Base-by-base conservation (phyloP, 2,329 filamentous ascomycete genomes). In the Malbranchea cinnamomea region DNA sequence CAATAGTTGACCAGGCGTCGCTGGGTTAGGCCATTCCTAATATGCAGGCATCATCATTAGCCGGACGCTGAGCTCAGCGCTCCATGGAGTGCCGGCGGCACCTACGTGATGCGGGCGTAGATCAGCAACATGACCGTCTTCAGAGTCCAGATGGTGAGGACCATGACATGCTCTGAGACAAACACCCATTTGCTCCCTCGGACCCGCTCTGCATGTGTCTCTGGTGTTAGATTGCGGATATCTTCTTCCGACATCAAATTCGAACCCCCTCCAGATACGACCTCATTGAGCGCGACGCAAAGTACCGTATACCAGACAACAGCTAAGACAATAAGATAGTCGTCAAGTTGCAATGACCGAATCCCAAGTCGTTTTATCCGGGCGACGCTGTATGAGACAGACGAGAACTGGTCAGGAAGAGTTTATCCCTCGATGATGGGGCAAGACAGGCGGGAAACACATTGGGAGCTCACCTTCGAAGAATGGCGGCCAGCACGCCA, bases 111-210 rank as follows among this genome's bases (percentile, higher is more conserved):
- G 22, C 63, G 59, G 18, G 52, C 48, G 45, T 67, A 67, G 42
- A 70, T 64, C 22, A 66, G 50, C 39, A 69, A 47, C 45, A 71
- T 57, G 41, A 65, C 68, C 14, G 58, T 50, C 38, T 71, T 71
- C 38, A 66, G 53, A 10, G 57, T 45, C 65, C 66, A 71, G 18
- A 58, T 46, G 3, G 50, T 47, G n/a, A 71, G 54, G 11, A 74
- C 55, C 54, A 78, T 76, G 42, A 66, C 63, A 48, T 74, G 60
- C 39, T 77, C 71, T 2, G 68, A 65, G 6, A 73, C 63, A 21
- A 74, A 56, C 1, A 74, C 70, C 54, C 71, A 64, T 56, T 76
- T 76, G 26, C 68, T 73, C 7, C 71, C 72, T 21, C 47, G 52
- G 1, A 54, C 45, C 28, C 68, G 54, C 18, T 57, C 50, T 3